Evolutionary conservation across 805 yeast genomes (phyloP), one percentile per base, ranked within the genome.

Genomic region (Spathaspora sp.): DNA sequence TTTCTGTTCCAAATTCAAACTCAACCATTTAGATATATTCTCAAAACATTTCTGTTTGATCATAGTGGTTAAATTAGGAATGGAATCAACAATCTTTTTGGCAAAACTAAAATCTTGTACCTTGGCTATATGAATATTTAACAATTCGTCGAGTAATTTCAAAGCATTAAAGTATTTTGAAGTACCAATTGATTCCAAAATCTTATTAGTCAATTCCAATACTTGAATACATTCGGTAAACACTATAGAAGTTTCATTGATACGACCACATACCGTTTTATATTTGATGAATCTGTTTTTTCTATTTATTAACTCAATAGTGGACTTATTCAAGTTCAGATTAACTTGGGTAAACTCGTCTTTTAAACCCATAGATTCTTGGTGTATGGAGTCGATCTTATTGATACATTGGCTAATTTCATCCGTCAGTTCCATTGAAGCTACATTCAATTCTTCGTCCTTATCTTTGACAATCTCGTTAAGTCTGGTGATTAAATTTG

Each of bases 101-200:
- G 96, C 81, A 65, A 93, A 89, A 42, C 87, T 86, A 60, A 87
- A 87, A 49, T 82, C 80, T 48, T 85, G 86, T 31, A 84, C 86
- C 50, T 83, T 87, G 53, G 86, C 87, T 45, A 86, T 70, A 57
- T 86, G 89, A 42, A 86, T 75, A 51, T 79, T 80, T 42, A 85
- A 83, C 55, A 93, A 73, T 60, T 85, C 90, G 53, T 90, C 92
- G 48, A 91, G 72, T 57, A 87, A 81, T 65, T 90, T 89, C 59
- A 94, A 79, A 0, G 97, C 97, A 53, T 87, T 87, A 65, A 89
- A 92, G 59, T 88, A 89, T 58, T 85, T 84, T 59, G 83, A 83
- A 53, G 82, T 83, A 49, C 83, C 80, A 54, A 90, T 86, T 62
- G 92, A 73, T 40, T 88, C 92, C 63, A 90, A 89, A 47, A 91